These are phyloP conservation scores for Ogataea nonfermentans DNA, from an alignment of 805 yeast species.

Conservation along the genomic window DNA sequence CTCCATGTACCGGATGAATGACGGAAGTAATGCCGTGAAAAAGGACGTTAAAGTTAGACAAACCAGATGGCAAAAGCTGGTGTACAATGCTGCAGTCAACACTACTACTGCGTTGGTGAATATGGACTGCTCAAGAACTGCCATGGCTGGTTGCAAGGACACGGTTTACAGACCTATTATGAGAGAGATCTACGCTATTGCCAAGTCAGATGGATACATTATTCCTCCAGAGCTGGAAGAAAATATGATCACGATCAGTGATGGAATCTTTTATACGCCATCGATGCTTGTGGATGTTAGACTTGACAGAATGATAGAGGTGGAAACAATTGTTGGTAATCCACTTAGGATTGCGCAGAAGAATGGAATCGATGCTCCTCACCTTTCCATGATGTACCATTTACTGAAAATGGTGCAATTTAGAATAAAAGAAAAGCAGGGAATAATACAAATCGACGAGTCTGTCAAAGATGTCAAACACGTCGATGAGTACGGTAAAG, in stretches of 20 bases:
- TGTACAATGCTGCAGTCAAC: constrained; percentile 45
- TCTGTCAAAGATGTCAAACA: constrained; percentile 3
- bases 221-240: constrained; percentile 36
- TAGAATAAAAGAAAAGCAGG: constrained; percentile 52
- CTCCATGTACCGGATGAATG: constrained; percentile 27
- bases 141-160: constrained; percentile 27
- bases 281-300: constrained; percentile 46
- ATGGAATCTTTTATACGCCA: constrained; percentile 42
- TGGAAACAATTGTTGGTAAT: constrained; percentile 44
- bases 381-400: constrained; percentile 52
- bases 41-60: constrained; percentile 34
- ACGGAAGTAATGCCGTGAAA: constrained; percentile 23
- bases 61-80: constrained; percentile 43
- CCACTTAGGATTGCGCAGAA: constrained; percentile 36
- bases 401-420: constrained; percentile 61
- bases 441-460: constrained; percentile 38
- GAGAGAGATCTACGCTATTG: constrained; percentile 43
- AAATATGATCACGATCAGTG: constrained; percentile 34
- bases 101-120: constrained; percentile 39
- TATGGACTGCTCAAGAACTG: constrained; percentile 36
- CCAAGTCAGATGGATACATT: constrained; percentile 43
- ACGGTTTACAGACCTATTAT: constrained; percentile 37
- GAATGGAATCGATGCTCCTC: constrained; percentile 50
- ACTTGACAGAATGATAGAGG: constrained; percentile 38
- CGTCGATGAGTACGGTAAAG: constrained; percentile 22